Evolutionary conservation across 768 basidiomycete genomes (phyloP), one percentile per base, ranked within the genome.

Genomic region (Chlorophyllum brunneum): DNA sequence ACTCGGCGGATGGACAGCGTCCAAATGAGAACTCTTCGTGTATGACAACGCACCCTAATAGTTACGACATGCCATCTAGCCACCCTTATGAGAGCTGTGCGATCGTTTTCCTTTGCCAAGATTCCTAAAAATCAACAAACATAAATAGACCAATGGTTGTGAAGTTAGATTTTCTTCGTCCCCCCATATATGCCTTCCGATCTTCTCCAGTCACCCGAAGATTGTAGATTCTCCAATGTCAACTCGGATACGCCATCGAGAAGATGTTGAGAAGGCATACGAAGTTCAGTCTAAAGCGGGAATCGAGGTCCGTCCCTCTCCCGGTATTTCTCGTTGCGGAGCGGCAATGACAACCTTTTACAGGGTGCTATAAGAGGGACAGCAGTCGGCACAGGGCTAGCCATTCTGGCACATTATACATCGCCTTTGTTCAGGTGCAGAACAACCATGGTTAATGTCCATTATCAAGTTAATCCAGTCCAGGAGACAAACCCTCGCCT

Each of bases 401-500:
- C 81, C 8, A 73, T 80, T 38, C 68, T 91, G 41, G 81, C 71
- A 11, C 86, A 92, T 60, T 77, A 82, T 63, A 69, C 74, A n/a
- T 92, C 83, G 83, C 86, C 87, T 27, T 59, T 72, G 27, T 90
- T 91, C 66, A 76, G 83, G 87, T 87, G 33, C 24, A 30, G 42
- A 36, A n/a, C n/a, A n/a, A n/a, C n/a, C n/a, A n/a, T n/a, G n/a
- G n/a, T n/a, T n/a, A n/a, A n/a, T n/a, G n/a, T n/a, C n/a, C n/a
- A n/a, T n/a, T n/a, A n/a, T n/a, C n/a, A n/a, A n/a, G n/a, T n/a
- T n/a, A n/a, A n/a, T n/a, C n/a, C n/a, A n/a, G n/a, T n/a, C n/a
- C n/a, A 92, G 91, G 56, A 82, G 85, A 18, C 91, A 92, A 65
- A 87, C 88, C 0, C 73, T 90, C 16, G 80, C 87, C 2, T 82